These are phyloP conservation scores for Coemansia sp. DNA, from an alignment of 192 early-diverging fungal genomes.

Conservation along the genomic window DNA sequence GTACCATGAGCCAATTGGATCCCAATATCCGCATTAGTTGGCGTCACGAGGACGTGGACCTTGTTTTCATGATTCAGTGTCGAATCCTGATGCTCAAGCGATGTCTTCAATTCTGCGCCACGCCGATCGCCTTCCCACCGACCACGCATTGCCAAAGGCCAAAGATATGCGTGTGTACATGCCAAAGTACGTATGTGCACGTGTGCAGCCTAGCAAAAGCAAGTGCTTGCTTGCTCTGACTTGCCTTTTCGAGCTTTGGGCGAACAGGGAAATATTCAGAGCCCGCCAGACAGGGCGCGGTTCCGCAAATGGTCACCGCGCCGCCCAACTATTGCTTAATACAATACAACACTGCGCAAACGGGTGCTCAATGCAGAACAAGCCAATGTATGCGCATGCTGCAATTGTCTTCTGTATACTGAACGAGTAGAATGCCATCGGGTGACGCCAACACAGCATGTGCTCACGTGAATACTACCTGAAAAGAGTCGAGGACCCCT, in stretches of 20 bases:
- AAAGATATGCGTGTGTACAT: no score
- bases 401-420: slow-evolving; percentile 4
- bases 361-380: not conserved
- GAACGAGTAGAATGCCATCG: slow-evolving; percentile 1
- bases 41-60: no score
- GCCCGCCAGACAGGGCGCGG: not conserved
- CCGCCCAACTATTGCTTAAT: no score
- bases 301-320: not conserved
- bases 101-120: slow-evolving; percentile 1
- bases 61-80: no score
- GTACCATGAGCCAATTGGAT: not conserved
- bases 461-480: not conserved
- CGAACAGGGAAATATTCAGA: not conserved
- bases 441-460: not conserved
- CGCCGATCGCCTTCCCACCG: slow-evolving; percentile 3
- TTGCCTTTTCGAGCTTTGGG: no score
- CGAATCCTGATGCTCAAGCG: no score
- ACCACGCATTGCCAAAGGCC: not conserved
- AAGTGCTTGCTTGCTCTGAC: no score
- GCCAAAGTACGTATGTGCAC: no score
- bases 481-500: not conserved
- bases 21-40: not conserved
- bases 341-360: not conserved
- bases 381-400: slow-evolving; percentile 5
- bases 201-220: no score